Conservation (phyloP, 352 stramenopile species). For the Phytopythium montanum region DNA sequence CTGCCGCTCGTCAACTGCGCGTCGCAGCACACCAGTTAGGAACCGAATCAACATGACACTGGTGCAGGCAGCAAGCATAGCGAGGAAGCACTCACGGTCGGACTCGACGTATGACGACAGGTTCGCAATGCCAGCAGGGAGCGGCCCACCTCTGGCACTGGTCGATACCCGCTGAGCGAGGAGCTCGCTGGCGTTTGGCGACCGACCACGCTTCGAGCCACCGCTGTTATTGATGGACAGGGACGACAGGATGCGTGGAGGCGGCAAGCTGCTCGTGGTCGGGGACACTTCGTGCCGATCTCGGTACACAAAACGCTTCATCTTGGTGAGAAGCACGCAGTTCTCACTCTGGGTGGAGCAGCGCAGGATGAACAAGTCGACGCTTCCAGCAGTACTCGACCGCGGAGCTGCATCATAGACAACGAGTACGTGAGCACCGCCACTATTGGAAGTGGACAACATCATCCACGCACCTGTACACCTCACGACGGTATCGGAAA, state of each 20-base stretch:
- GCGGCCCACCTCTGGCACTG: neutral
- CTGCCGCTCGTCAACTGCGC: conserved; percentile 83
- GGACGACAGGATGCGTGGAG: conserved; percentile 3
- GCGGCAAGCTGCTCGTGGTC: neutral
- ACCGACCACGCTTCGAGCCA: conserved; percentile 47
- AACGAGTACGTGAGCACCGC: neutral
- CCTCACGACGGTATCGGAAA: conserved; percentile 71
- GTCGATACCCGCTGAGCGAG: conserved; percentile 9
- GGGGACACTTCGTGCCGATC: conserved; percentile 20
- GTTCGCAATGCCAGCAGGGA: conserved; percentile 17
- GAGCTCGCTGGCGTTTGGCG: conserved; percentile 21
- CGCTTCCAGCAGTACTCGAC: conserved; percentile 29
- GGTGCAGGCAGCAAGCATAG: neutral
- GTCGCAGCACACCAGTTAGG: conserved; percentile 3
- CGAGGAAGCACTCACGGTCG: conserved; percentile 34
- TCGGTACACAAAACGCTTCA: conserved; percentile 53
- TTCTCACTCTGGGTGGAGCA: conserved; percentile 22
- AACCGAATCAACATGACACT: neutral
- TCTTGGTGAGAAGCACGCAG: conserved; percentile 43
- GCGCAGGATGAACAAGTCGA: conserved; percentile 58
- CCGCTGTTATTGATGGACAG: conserved; percentile 7
- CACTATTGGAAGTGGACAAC: too few relatives aligned
- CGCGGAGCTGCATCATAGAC: conserved; percentile 33
- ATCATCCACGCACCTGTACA: conserved; percentile 51
- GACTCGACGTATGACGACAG: conserved; percentile 71